These are phyloP conservation scores for Meyerozyma carpophila DNA, from an alignment of 1,139 yeast species.

Conservation along the genomic window DNA sequence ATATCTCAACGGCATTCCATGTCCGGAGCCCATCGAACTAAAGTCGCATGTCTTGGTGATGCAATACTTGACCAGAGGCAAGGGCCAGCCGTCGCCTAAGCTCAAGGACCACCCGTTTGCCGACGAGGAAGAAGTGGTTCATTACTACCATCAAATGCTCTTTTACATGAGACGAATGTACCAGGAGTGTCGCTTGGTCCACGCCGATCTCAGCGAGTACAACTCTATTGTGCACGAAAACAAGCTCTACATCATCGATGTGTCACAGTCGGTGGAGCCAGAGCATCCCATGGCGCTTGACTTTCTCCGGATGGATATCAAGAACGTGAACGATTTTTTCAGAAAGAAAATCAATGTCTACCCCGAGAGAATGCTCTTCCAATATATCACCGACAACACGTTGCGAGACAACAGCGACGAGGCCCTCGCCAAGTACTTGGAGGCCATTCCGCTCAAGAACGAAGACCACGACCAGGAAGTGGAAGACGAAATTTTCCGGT, in stretches of 20 bases:
- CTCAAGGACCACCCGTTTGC: slow-evolving; percentile 72
- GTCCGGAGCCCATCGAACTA: slow-evolving; percentile 87
- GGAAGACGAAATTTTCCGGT: slow-evolving; percentile 81
- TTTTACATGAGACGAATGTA: slow-evolving; percentile 83
- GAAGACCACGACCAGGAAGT: slow-evolving; percentile 45
- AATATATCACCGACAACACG: slow-evolving; percentile 51
- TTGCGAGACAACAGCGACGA: slow-evolving; percentile 37
- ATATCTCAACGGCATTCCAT: slow-evolving; percentile 72
- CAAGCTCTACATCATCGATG: slow-evolving; percentile 84
- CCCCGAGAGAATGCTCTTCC: slow-evolving; percentile 77
- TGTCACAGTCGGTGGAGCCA: slow-evolving; percentile 95
- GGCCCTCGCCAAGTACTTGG: slow-evolving; percentile 32
- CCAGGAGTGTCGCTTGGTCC: slow-evolving; percentile 84
- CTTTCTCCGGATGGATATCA: slow-evolving; percentile 94
- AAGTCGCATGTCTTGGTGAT: slow-evolving; percentile 89
- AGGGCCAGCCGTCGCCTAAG: slow-evolving; percentile 84
- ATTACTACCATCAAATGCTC: slow-evolving; percentile 72
- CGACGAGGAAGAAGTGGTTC: slow-evolving; percentile 58
- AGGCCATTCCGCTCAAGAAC: slow-evolving; percentile 48
- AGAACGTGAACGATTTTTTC: slow-evolving; percentile 88
- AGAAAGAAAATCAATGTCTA: slow-evolving; percentile 68
- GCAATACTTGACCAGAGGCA: slow-evolving; percentile 81
- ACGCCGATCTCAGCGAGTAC: slow-evolving; percentile 95
- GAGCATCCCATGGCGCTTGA: slow-evolving; percentile 97
- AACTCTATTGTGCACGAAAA: slow-evolving; percentile 84